Percentiles rank a stretch among this genome's conserved stretches.
Evolutionary conservation across 352 stramenopile genomes (phyloP).

Genomic region (Phytophthora capsici): DNA sequence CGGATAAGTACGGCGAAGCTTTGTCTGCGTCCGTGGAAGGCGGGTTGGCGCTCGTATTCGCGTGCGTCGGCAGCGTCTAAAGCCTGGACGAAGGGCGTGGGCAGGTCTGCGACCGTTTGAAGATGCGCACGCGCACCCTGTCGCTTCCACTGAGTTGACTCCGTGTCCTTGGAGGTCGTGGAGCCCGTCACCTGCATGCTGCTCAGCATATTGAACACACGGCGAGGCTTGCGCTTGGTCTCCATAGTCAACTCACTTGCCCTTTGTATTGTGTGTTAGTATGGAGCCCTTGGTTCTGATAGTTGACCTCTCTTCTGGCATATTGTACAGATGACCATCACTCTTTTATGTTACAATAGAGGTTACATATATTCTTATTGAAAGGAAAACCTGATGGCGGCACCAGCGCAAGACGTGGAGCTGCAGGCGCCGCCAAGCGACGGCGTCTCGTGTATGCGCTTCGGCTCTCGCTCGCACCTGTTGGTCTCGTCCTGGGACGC

Average conservation of each 20-base stretch:
- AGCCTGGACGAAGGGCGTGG: constrained; percentile 47
- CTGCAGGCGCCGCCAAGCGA: constrained; percentile 81
- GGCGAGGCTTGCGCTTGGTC: constrained; percentile 11
- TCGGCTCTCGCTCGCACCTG: constrained; percentile 66
- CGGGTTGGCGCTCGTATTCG: constrained; percentile 50
- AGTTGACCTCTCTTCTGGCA: not conserved
- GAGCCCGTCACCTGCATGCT: constrained; percentile 73
- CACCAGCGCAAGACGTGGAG: constrained; percentile 41
- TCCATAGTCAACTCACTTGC: constrained; percentile 15
- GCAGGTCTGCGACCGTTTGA: constrained; percentile 66
- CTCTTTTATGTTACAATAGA: not conserved
- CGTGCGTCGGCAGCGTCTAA: constrained; percentile 54
- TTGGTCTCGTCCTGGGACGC: constrained; percentile 85
- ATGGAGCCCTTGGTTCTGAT: not conserved
- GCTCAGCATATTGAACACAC: constrained; percentile 58
- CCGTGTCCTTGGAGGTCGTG: constrained; percentile 19
- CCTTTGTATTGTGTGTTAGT: constrained; percentile 5
- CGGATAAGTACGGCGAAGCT: constrained; percentile 64
- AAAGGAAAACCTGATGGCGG: constrained; percentile 5
- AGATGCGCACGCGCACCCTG: constrained; percentile 41
- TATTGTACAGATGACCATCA: constrained; percentile 1
- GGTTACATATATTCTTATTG: constrained; percentile 6
- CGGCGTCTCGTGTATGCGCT: constrained; percentile 85
- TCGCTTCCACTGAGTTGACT: constrained; percentile 47
- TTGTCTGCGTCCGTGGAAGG: constrained; percentile 57